Conservation (phyloP, 176 grass and related monocot genomes). For the Aegilops longissima region DNA sequence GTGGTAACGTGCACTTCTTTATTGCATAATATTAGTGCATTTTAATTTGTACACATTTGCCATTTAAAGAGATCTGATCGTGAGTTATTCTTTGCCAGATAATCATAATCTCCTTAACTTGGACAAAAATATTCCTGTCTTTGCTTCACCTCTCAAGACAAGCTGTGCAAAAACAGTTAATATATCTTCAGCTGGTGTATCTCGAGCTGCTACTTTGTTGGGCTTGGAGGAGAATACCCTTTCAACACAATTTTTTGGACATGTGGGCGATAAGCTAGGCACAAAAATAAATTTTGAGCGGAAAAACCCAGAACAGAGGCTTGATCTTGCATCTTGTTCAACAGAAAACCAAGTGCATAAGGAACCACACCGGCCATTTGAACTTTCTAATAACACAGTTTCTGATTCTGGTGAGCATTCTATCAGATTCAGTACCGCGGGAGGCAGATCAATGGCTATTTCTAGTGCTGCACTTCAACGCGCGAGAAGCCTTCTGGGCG, state of each 20-base stretch:
- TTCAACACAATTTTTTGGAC: conserved; percentile 59
- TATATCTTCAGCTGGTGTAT: conserved; percentile 65
- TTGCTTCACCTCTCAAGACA: conserved; percentile 63
- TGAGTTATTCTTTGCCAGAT: conserved; percentile 32
- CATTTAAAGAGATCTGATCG: conserved; percentile 20
- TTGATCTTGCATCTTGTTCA: conserved; percentile 28
- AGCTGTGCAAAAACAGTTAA: conserved; percentile 52
- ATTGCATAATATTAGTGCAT: neutral
- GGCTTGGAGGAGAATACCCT: conserved; percentile 66
- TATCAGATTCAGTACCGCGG: conserved; percentile 59
- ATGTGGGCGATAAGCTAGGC: conserved; percentile 49
- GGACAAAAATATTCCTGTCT: conserved; percentile 31
- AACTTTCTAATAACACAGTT: conserved; percentile 15
- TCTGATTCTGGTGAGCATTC: conserved; percentile 37
- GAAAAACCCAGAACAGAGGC: conserved; percentile 30
- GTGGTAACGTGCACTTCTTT: neutral
- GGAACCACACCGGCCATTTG: conserved; percentile 34
- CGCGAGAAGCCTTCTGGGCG: conserved; percentile 72
- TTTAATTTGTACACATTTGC: neutral
- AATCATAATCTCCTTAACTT: conserved; percentile 30
- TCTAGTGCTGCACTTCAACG: conserved; percentile 68
- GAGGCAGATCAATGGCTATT: conserved; percentile 63
- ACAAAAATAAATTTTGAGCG: conserved; percentile 40
- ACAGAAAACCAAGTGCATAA: conserved; percentile 41
- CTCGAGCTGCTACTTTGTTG: conserved; percentile 75